These are phyloP conservation scores for Citrus maxima DNA, from an alignment of 345 rosid species.

Conservation along the genomic window DNA sequence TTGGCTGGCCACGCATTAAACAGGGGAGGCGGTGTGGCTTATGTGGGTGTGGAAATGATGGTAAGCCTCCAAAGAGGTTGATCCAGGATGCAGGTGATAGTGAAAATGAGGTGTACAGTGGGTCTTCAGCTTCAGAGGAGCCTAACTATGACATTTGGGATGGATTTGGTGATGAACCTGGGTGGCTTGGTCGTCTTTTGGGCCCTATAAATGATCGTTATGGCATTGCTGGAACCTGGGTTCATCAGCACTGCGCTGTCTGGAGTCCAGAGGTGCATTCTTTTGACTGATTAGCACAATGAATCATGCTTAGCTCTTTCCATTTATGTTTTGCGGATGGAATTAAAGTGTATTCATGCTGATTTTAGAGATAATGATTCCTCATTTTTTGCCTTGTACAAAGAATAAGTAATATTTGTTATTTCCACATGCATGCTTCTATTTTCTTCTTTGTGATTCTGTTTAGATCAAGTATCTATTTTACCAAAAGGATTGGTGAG, in stretches of 20 bases:
- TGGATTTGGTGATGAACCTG: constrained; percentile 94
- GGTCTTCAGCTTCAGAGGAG: constrained; percentile 85
- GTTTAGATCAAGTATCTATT: not conserved
- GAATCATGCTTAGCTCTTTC: not conserved
- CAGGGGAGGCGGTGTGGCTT: constrained; percentile 90
- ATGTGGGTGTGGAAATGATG: constrained; percentile 95
- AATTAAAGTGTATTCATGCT: not conserved
- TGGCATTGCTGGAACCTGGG: constrained; percentile 99
- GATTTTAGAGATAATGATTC: not conserved
- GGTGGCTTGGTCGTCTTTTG: constrained; percentile 93
- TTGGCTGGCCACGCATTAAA: constrained; percentile 48
- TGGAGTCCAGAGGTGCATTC: constrained; percentile 96
- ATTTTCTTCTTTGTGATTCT: not conserved
- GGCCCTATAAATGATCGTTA: constrained; percentile 93
- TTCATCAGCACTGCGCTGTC: constrained; percentile 95
- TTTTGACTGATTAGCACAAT: constrained; percentile 10
- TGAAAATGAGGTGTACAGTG: constrained; percentile 69
- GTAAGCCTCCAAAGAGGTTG: constrained; percentile 82
- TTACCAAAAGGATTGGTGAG: not conserved
- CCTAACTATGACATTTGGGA: constrained; percentile 84
- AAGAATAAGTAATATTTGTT: not conserved
- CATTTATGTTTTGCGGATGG: not conserved
- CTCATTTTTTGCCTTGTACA: not conserved
- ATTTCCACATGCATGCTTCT: not conserved
- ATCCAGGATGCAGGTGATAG: constrained; percentile 67